A percentile compares a stretch with the other conserved stretches of the same genome.
Conservation (phyloP, 2,329 filamentous ascomycete species). For the Chrysosporium keratinophilum region DNA sequence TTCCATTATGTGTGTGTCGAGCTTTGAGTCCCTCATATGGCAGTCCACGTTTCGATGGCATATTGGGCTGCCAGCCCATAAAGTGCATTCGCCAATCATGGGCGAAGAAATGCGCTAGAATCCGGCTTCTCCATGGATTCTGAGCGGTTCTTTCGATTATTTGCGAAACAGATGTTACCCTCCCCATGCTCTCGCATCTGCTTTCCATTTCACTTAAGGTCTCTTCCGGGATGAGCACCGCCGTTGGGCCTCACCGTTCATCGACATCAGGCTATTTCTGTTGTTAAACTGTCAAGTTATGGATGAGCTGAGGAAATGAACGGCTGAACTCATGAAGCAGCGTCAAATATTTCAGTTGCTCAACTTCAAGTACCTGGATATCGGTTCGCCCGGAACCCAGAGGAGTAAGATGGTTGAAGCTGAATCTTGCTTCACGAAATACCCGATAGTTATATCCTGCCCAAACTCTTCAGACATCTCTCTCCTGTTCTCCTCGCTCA, state of each 20-base stretch:
- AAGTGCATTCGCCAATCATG: conserved; percentile 3
- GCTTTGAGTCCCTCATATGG: background rate
- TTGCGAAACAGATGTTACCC: background rate
- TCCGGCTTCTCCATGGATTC: conserved; percentile 3
- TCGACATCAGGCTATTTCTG: background rate
- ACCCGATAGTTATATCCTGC: too few relatives aligned
- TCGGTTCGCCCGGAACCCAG: too few relatives aligned
- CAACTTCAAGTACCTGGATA: too few relatives aligned
- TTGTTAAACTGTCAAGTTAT: background rate
- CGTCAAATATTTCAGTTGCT: too few relatives aligned
- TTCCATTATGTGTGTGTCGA: background rate
- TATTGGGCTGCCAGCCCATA: background rate
- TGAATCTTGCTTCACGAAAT: too few relatives aligned
- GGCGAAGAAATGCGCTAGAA: background rate
- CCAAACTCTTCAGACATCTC: too few relatives aligned
- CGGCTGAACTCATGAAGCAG: background rate
- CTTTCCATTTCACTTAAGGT: background rate
- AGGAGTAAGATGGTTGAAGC: too few relatives aligned
- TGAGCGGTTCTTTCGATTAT: background rate
- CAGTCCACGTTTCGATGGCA: conserved; percentile 9
- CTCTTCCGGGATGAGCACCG: background rate
- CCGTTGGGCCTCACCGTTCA: conserved; percentile 2
- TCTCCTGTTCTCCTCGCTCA: too few relatives aligned
- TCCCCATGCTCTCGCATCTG: background rate
- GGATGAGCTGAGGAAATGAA: background rate